Evolutionary conservation across 345 rosid species (phyloP).

Genomic region (Bruguiera parviflora): DNA sequence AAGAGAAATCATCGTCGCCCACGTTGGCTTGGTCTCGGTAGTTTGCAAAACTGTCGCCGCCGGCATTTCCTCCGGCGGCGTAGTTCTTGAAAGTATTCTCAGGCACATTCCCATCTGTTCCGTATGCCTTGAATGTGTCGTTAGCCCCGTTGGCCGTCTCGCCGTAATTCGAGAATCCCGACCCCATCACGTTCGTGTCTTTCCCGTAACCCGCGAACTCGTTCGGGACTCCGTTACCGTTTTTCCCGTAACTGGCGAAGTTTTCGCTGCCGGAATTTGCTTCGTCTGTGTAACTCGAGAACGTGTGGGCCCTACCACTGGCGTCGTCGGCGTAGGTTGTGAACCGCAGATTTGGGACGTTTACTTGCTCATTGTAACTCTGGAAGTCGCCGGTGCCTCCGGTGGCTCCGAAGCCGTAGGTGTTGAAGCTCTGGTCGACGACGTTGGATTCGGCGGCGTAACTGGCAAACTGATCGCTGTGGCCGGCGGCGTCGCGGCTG

Average conservation of each 20-base stretch:
- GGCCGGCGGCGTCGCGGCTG: constrained; percentile 44
- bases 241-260: constrained; percentile 59
- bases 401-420: constrained; percentile 56
- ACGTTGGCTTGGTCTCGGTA: constrained; percentile 59
- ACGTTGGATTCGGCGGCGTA: constrained; percentile 46
- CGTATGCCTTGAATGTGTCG: constrained; percentile 62
- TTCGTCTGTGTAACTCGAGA: constrained; percentile 39
- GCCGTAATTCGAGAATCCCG: constrained; percentile 56
- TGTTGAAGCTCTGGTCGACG: constrained; percentile 54
- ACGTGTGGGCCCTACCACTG: constrained; percentile 41
- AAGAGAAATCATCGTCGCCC: constrained; percentile 57
- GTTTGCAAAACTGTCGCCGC: constrained; percentile 40
- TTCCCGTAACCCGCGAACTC: constrained; percentile 48
- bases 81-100: constrained; percentile 58
- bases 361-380: constrained; percentile 45
- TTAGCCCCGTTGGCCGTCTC: constrained; percentile 46
- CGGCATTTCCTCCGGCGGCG: constrained; percentile 29
- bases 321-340: constrained; percentile 48
- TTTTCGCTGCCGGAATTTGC: constrained; percentile 50
- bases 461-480: constrained; percentile 37
- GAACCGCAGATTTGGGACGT: constrained; percentile 54
- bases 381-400: constrained; percentile 62
- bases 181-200: constrained; percentile 46
- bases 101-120: constrained; percentile 47
- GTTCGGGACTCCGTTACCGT: constrained; percentile 49